These are phyloP conservation scores for Cucurbita argyrosperma DNA, from an alignment of 306 rosid genomes.

Conservation along the genomic window DNA sequence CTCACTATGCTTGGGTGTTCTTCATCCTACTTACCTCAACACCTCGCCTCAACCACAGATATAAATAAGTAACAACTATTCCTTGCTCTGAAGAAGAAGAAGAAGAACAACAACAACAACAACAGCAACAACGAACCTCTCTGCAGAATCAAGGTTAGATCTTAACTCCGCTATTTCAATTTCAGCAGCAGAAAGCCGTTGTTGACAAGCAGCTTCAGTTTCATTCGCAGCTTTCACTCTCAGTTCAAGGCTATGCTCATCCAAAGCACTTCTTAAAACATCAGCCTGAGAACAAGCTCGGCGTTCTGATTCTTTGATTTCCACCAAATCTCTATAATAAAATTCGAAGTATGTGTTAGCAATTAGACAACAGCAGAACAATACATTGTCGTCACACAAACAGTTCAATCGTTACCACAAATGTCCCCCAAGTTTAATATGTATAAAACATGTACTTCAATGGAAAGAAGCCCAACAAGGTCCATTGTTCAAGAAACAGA, in stretches of 20 bases:
- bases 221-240: conserved; percentile 94
- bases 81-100: not conserved
- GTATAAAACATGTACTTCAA: not conserved
- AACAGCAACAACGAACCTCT: conserved; percentile 38
- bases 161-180: conserved; percentile 66
- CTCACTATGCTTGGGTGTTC: not conserved
- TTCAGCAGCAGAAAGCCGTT: conserved; percentile 74
- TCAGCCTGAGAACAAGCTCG: conserved; percentile 64
- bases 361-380: not conserved
- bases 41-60: not conserved
- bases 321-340: conserved; percentile 40
- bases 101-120: not conserved
- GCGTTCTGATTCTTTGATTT: conserved; percentile 69
- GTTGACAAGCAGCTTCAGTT: conserved; percentile 90
- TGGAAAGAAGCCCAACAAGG: not conserved
- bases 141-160: conserved; percentile 52
- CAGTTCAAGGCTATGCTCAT: conserved; percentile 82
- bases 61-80: not conserved
- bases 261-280: conserved; percentile 64
- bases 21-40: not conserved
- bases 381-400: not conserved
- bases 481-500: not conserved
- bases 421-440: not conserved
- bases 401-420: not conserved
- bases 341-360: conserved; percentile 11